phyloP scores from a whole-genome alignment of 2,329 filamentous ascomycete species.

The Fusarium xylarioides region DNA sequence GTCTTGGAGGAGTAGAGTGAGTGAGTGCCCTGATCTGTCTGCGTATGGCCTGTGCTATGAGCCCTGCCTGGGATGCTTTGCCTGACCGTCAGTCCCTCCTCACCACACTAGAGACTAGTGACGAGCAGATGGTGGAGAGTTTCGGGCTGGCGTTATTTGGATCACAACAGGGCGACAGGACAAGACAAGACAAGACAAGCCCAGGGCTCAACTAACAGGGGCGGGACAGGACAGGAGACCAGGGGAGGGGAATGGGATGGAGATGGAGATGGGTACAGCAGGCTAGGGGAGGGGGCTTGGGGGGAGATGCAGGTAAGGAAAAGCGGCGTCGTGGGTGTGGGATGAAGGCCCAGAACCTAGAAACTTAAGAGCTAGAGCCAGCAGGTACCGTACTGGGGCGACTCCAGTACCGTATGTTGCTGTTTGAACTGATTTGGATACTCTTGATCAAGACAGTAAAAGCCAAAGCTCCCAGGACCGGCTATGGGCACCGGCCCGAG shows the following conservation, averaged over 20 bases:
- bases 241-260: background rate
- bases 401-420: slow-evolving; percentile 4
- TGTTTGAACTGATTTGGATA: background rate
- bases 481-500: slow-evolving; percentile 24
- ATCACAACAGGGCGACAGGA: slow-evolving; percentile 40
- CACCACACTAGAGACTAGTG: slow-evolving; percentile 25
- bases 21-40: slow-evolving; percentile 17
- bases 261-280: slow-evolving; percentile 3
- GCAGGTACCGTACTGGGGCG: slow-evolving; percentile 4
- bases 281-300: background rate
- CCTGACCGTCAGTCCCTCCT: slow-evolving; percentile 33
- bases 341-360: slow-evolving; percentile 39
- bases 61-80: slow-evolving; percentile 7
- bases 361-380: slow-evolving; percentile 18
- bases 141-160: slow-evolving; percentile 42
- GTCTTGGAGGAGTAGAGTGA: background rate
- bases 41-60: background rate
- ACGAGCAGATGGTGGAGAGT: slow-evolving; percentile 39
- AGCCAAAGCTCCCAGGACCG: slow-evolving; percentile 10
- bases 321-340: slow-evolving; percentile 39
- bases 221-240: slow-evolving; percentile 4
- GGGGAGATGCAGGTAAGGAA: slow-evolving; percentile 42
- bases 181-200: background rate
- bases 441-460: background rate
- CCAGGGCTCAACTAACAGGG: slow-evolving; percentile 37